Evolutionary conservation across 1,284 basidiomycete species (phyloP).

Genomic region (Hymenochaete sp.): DNA sequence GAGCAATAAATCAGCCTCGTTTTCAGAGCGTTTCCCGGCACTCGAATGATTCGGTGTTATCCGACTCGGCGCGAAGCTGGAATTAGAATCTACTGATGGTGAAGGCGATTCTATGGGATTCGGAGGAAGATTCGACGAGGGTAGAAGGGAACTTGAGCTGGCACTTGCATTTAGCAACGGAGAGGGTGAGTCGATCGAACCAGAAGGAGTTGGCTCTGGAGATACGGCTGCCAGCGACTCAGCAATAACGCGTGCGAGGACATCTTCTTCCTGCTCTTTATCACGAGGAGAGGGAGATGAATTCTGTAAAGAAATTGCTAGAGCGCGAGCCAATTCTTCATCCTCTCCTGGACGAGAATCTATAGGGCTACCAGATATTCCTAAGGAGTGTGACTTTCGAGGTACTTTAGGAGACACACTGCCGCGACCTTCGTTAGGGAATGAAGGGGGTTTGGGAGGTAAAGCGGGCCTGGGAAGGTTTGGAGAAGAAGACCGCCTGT

Average conservation of each 20-base stretch:
- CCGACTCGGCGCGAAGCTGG: too few species aligned
- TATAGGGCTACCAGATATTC: too few species aligned
- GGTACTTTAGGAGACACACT: too few species aligned
- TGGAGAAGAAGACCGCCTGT: slow-evolving; percentile 4
- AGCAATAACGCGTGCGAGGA: slow-evolving; percentile 11
- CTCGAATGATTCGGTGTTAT: too few species aligned
- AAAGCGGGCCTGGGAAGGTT: slow-evolving; percentile 2
- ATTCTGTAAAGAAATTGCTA: slow-evolving; percentile 50
- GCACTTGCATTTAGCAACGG: background rate
- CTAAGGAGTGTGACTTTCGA: too few species aligned
- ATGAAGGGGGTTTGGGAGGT: slow-evolving; percentile 16
- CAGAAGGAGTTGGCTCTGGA: background rate
- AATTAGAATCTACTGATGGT: slow-evolving; percentile 1
- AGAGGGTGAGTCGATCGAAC: background rate
- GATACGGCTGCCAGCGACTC: slow-evolving; percentile 10
- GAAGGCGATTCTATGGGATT: slow-evolving; percentile 6
- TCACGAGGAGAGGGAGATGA: slow-evolving; percentile 23
- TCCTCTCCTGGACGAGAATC: slow-evolving; percentile 22
- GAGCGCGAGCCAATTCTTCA: slow-evolving; percentile 28
- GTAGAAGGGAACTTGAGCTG: background rate
- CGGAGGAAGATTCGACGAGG: slow-evolving; percentile 1
- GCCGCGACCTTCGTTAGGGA: too few species aligned
- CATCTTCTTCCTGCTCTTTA: slow-evolving; percentile 10
- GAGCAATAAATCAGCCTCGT: too few species aligned
- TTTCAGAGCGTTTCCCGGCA: too few species aligned